Evolutionary conservation across 257 asterid species (phyloP).

Genomic region (Forsythia viridissima): DNA sequence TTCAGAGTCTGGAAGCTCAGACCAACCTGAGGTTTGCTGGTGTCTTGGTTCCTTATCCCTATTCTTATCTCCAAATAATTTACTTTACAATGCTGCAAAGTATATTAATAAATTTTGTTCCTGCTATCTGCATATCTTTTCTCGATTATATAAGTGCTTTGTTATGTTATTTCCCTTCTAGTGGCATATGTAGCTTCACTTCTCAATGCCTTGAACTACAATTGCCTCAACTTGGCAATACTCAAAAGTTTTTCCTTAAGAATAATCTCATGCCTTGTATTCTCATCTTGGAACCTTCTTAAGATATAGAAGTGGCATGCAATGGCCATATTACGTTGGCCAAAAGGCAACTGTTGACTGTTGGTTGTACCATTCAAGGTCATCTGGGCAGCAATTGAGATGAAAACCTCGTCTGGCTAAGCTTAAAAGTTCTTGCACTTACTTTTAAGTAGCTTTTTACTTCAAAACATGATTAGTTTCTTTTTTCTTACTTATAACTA

Average conservation of each 20-base stretch:
- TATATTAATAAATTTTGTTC: background rate
- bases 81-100: constrained; percentile 11
- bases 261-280: background rate
- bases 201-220: background rate
- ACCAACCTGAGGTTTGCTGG: constrained; percentile 61
- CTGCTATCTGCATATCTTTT: background rate
- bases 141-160: background rate
- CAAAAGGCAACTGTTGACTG: background rate
- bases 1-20: constrained; percentile 79
- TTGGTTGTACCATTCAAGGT: background rate
- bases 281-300: background rate
- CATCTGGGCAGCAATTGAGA: background rate
- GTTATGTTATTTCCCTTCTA: background rate
- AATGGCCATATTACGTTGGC: background rate
- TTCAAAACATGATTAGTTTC: background rate
- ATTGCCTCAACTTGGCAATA: background rate
- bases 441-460: background rate
- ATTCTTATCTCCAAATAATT: background rate
- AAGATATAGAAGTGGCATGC: background rate
- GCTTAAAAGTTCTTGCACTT: background rate
- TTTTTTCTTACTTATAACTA: background rate
- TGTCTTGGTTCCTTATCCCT: constrained; percentile 24
- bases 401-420: background rate
- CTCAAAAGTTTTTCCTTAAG: background rate
- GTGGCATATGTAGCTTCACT: background rate